Conservation (phyloP, 2,329 filamentous ascomycete species). For the Xylaria sp. region DNA sequence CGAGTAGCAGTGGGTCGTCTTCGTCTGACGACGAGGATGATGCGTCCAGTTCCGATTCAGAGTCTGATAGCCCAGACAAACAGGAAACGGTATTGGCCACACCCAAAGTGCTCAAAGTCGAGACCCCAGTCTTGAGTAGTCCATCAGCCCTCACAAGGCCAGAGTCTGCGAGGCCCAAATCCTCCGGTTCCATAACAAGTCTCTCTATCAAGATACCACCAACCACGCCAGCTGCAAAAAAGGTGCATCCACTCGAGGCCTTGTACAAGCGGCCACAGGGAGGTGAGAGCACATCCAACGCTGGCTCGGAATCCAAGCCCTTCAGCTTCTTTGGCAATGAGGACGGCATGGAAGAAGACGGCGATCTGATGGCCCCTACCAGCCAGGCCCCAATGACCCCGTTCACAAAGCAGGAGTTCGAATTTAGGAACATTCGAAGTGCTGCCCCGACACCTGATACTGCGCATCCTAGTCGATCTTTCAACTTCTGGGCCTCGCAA, state of each 20-base stretch:
- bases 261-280: constrained; percentile 81
- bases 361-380: constrained; percentile 40
- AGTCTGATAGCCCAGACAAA: constrained; percentile 44
- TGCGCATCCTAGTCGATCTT: constrained; percentile 74
- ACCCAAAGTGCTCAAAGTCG: constrained; percentile 39
- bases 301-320: constrained; percentile 59
- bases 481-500: constrained; percentile 64
- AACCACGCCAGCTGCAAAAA: constrained; percentile 55
- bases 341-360: constrained; percentile 58
- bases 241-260: constrained; percentile 87
- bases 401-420: constrained; percentile 81
- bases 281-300: constrained; percentile 51
- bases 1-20: constrained; percentile 54
- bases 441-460: constrained; percentile 96
- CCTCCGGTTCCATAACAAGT: constrained; percentile 60
- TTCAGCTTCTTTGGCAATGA: constrained; percentile 81
- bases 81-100: constrained; percentile 33
- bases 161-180: constrained; percentile 57
- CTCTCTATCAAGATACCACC: constrained; percentile 67
- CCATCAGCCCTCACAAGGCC: constrained; percentile 39
- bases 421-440: constrained; percentile 79
- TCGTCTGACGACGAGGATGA: constrained; percentile 46
- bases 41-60: constrained; percentile 37
- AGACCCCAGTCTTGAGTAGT: constrained; percentile 36
- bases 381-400: constrained; percentile 77